Conservation (phyloP, 1,284 basidiomycete species). For the Naganishia albida region DNA sequence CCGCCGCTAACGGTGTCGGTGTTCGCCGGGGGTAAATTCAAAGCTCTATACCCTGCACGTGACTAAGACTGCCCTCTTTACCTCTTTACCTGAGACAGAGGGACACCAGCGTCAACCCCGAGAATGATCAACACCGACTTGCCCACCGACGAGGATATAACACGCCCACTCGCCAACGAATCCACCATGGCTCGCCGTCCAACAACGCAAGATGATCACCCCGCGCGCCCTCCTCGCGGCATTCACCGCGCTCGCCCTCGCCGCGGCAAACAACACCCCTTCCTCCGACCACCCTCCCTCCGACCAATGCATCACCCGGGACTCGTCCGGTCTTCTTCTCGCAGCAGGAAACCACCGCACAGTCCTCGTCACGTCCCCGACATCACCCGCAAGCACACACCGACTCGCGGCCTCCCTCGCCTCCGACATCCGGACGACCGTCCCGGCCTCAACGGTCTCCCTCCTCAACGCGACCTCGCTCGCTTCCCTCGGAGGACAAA, state of each 20-base stretch:
- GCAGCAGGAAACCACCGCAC: conserved; percentile 7
- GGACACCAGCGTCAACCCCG: background rate
- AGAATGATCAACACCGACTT: background rate
- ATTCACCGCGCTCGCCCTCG: background rate
- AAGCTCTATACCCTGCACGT: background rate
- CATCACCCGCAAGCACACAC: conserved; percentile 47
- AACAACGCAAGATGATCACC: background rate
- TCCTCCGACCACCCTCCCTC: background rate
- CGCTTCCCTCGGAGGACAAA: conserved; percentile 57
- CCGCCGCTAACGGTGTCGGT: background rate
- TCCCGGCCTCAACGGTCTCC: background rate
- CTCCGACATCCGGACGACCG: conserved; percentile 61
- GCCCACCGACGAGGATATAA: background rate
- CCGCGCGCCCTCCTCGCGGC: background rate
- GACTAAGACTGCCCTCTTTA: background rate
- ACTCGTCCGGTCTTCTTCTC: conserved; percentile 6
- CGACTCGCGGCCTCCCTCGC: conserved; percentile 67
- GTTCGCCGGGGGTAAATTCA: too few relatives aligned
- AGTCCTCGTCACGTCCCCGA: conserved; percentile 21
- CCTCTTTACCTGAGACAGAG: background rate
- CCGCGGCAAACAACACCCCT: background rate
- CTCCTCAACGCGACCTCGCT: conserved; percentile 10
- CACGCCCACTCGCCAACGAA: background rate
- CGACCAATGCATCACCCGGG: conserved; percentile 15
- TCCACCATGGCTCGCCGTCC: background rate